Percentiles rank a stretch among this genome's conserved stretches.
phyloP scores from a whole-genome alignment of 2,329 filamentous ascomycete genomes.

The Pezicula neosporulosa region DNA sequence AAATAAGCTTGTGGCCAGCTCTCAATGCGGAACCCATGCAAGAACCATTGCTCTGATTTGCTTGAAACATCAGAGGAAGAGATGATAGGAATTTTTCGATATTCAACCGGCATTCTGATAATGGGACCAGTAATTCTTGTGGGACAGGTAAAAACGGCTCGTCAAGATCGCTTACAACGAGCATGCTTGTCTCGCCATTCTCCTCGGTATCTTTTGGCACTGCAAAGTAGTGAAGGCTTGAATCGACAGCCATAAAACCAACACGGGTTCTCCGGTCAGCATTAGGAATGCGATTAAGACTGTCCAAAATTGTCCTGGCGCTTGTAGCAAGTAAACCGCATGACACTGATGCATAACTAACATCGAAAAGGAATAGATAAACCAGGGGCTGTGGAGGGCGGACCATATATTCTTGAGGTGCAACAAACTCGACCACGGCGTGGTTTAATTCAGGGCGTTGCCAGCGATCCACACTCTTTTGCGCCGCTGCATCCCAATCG shows the following conservation, averaged over 20 bases:
- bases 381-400: conserved; percentile 92
- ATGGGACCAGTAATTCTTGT: conserved; percentile 82
- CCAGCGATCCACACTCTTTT: conserved; percentile 91
- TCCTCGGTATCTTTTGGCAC: conserved; percentile 87
- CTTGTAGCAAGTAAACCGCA: conserved; percentile 89
- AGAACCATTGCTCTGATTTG: conserved; percentile 84
- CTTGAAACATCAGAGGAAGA: conserved; percentile 94
- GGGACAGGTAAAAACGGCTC: conserved; percentile 96
- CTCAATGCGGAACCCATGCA: conserved; percentile 92
- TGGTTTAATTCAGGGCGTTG: conserved; percentile 91
- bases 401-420: conserved; percentile 99
- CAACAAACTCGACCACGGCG: conserved; percentile 95
- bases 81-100: conserved; percentile 89
- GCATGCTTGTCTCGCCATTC: conserved; percentile 80
- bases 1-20: conserved; percentile 93
- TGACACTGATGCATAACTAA: conserved; percentile 85
- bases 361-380: conserved; percentile 92
- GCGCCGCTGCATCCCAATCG: conserved; percentile 91
- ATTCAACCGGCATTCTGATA: conserved; percentile 85
- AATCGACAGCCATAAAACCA: conserved; percentile 94
- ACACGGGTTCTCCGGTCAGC: conserved; percentile 88
- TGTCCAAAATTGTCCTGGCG: conserved; percentile 90
- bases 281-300: conserved; percentile 96
- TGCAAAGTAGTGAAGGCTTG: conserved; percentile 92
- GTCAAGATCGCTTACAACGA: conserved; percentile 91